A percentile compares a stretch with the other conserved stretches of the same genome.
Conservation (phyloP, 2,329 filamentous ascomycete genomes). For the Epichloe uncinata region DNA sequence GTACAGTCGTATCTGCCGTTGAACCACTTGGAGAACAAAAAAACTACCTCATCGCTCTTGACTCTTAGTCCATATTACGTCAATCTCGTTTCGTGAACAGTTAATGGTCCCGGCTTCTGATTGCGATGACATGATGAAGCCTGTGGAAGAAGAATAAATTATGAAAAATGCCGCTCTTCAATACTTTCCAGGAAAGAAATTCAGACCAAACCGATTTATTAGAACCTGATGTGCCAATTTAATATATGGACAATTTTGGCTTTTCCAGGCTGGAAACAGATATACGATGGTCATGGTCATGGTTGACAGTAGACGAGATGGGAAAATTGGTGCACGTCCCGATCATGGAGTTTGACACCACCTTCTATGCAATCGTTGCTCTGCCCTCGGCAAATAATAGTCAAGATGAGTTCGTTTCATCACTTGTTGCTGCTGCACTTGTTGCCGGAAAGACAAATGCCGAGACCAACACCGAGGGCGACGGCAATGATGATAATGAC, state of each 20-base stretch:
- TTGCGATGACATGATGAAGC: no score
- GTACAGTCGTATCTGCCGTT: no score
- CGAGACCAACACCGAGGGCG: constrained; percentile 40
- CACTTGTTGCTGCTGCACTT: constrained; percentile 5
- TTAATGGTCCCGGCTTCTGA: no score
- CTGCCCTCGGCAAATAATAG: background rate
- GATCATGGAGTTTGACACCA: background rate
- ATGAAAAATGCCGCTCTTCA: no score
- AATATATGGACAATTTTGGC: background rate
- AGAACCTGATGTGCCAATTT: background rate
- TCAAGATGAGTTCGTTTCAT: background rate
- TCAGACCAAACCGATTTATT: background rate
- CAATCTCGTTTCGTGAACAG: no score
- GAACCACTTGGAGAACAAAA: no score
- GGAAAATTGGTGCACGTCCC: background rate
- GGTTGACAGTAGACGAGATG: background rate
- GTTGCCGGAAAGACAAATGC: constrained; percentile 26
- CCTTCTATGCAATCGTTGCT: background rate
- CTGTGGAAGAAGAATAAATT: no score
- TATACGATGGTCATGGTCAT: background rate
- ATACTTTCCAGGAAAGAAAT: background rate
- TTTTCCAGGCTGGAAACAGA: background rate
- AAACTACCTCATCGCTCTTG: no score
- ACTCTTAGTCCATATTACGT: no score
- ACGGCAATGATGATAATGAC: constrained; percentile 44